These are phyloP conservation scores for Skeletonema costatum DNA, from an alignment of 108 stramenopile species.

Conservation along the genomic window DNA sequence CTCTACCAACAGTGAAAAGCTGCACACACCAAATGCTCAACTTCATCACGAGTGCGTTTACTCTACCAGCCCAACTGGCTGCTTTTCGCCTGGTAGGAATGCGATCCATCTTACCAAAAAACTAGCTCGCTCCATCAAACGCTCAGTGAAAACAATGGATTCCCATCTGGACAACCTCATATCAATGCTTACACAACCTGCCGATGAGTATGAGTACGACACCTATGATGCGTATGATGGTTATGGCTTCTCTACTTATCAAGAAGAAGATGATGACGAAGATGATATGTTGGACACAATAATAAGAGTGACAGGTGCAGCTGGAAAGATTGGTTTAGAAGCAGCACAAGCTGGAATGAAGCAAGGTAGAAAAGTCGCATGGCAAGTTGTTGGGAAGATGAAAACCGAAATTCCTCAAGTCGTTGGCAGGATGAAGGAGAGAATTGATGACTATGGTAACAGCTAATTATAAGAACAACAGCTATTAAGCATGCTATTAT, in stretches of 20 bases:
- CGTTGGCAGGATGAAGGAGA: slow-evolving; percentile 45
- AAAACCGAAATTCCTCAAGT: slow-evolving; percentile 5
- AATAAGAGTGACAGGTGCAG: slow-evolving; percentile 38
- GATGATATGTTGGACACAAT: slow-evolving; percentile 49
- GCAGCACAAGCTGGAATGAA: slow-evolving; percentile 32
- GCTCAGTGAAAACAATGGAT: slow-evolving; percentile 32
- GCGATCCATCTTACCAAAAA: slow-evolving; percentile 47
- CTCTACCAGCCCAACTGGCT: slow-evolving; percentile 64
- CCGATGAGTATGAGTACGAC: slow-evolving; percentile 23
- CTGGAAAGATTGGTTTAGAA: slow-evolving; percentile 27
- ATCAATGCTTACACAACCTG: slow-evolving; percentile 24
- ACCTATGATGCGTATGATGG: slow-evolving; percentile 1
- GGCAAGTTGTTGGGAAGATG: slow-evolving; percentile 6
- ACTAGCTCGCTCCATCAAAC: slow-evolving; percentile 31
- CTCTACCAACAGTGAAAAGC: not conserved
- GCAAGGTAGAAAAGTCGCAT: slow-evolving; percentile 18
- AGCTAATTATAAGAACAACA: not conserved
- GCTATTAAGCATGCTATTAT: not conserved
- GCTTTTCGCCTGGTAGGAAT: slow-evolving; percentile 53
- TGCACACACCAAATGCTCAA: not conserved
- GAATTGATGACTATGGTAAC: slow-evolving; percentile 2
- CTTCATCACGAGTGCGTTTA: slow-evolving; percentile 57
- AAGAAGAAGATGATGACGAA: slow-evolving; percentile 26
- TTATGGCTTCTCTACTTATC: slow-evolving; percentile 5
- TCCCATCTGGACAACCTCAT: slow-evolving; percentile 48